These are phyloP conservation scores for Salvia hispanica DNA, from an alignment of 257 asterid species.

Conservation along the genomic window DNA sequence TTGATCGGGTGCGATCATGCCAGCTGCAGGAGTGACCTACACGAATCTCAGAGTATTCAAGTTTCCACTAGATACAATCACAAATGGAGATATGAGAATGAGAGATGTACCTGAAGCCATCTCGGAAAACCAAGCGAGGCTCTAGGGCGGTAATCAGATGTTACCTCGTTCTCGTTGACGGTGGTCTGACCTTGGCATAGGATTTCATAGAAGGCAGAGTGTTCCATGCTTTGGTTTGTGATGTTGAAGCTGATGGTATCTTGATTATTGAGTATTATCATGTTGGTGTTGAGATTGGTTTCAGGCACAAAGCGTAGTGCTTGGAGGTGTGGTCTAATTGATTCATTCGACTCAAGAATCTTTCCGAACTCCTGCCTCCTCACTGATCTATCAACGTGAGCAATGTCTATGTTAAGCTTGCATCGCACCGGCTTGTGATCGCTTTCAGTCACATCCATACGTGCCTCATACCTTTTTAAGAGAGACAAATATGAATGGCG, in stretches of 20 bases:
- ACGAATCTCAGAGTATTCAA: neutral
- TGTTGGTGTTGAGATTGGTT: slow-evolving; percentile 50
- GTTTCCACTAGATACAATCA: neutral
- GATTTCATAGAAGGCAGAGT: slow-evolving; percentile 60
- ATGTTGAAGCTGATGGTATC: slow-evolving; percentile 64
- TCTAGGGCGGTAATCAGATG: slow-evolving; percentile 58
- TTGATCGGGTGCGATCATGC: slow-evolving; percentile 62
- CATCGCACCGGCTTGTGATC: slow-evolving; percentile 97
- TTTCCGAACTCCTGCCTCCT: slow-evolving; percentile 81
- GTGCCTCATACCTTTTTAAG: slow-evolving; percentile 72
- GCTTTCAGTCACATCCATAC: slow-evolving; percentile 93
- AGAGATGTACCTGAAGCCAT: slow-evolving; percentile 80
- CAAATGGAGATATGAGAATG: neutral
- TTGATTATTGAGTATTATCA: slow-evolving; percentile 65
- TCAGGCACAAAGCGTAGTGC: slow-evolving; percentile 72
- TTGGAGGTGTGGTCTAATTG: slow-evolving; percentile 48
- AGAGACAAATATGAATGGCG: neutral
- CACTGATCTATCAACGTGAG: slow-evolving; percentile 75
- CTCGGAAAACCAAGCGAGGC: slow-evolving; percentile 84
- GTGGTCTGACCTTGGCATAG: slow-evolving; percentile 78
- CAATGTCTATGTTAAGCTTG: slow-evolving; percentile 74
- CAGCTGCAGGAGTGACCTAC: slow-evolving; percentile 78
- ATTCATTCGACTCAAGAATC: slow-evolving; percentile 48
- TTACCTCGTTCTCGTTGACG: slow-evolving; percentile 48
- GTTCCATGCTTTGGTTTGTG: slow-evolving; percentile 68